Evolutionary conservation across 2,329 filamentous ascomycete genomes (phyloP).

Genomic region (Paracoccidioides lutzii): DNA sequence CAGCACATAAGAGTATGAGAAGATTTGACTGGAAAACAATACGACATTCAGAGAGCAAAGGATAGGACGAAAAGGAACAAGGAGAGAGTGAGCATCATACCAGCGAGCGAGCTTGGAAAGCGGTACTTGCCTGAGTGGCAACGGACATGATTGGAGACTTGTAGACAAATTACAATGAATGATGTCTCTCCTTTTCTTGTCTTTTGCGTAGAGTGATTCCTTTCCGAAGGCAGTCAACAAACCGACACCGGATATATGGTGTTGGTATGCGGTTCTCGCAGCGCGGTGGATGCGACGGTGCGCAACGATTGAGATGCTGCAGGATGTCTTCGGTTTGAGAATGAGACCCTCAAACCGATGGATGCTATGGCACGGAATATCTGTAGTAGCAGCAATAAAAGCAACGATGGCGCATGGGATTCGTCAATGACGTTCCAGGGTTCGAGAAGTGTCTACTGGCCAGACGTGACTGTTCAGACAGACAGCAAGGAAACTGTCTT

Average conservation of each 20-base stretch:
- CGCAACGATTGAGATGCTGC: neutral
- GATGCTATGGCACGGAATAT: constrained; percentile 13
- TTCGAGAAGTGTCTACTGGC: too few relatives aligned
- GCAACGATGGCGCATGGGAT: constrained; percentile 10
- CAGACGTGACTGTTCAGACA: too few relatives aligned
- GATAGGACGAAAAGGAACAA: neutral
- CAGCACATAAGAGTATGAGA: neutral
- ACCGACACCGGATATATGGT: neutral
- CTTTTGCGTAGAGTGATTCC: neutral
- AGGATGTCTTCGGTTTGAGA: neutral
- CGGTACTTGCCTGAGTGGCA: constrained; percentile 27
- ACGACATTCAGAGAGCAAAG: neutral
- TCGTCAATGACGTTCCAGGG: too few relatives aligned
- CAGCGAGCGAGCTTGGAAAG: constrained; percentile 37
- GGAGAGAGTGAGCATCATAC: constrained; percentile 18
- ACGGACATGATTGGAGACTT: constrained; percentile 30
- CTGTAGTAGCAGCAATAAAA: constrained; percentile 15
- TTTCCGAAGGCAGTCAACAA: neutral
- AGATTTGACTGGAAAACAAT: neutral
- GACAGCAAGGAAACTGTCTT: too few relatives aligned
- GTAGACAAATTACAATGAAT: neutral
- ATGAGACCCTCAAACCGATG: neutral
- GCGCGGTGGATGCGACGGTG: neutral
- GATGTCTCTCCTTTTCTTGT: neutral
- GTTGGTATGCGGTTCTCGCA: neutral